Conservation (phyloP, 345 rosid genomes). For the Citropsis articulata region DNA sequence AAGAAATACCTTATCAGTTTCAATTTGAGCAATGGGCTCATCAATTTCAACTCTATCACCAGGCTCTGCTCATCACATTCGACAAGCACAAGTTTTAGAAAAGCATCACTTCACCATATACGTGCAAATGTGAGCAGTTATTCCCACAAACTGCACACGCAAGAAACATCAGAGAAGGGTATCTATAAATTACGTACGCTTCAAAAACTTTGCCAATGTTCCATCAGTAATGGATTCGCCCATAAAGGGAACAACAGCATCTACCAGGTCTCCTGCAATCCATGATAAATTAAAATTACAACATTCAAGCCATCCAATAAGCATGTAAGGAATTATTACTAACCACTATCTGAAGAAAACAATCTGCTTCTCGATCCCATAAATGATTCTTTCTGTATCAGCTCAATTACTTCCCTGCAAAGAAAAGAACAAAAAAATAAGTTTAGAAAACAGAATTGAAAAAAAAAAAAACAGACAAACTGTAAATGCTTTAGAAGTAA, state of each 20-base stretch:
- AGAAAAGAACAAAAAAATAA: neutral
- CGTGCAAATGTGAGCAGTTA: neutral
- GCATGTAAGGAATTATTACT: neutral
- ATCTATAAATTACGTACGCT: slow-evolving; percentile 44
- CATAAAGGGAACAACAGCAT: slow-evolving; percentile 83
- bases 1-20: slow-evolving; percentile 82
- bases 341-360: slow-evolving; percentile 36
- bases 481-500: neutral
- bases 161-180: neutral
- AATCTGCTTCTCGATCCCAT: slow-evolving; percentile 15
- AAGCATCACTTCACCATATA: neutral
- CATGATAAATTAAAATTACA: neutral
- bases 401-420: slow-evolving; percentile 20
- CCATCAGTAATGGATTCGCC: slow-evolving; percentile 92
- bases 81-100: slow-evolving; percentile 13
- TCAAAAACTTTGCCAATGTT: slow-evolving; percentile 63
- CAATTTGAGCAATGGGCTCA: slow-evolving; percentile 93
- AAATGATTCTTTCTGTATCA: slow-evolving; percentile 13
- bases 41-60: slow-evolving; percentile 89
- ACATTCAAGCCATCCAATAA: neutral
- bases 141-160: neutral
- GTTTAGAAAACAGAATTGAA: neutral
- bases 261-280: slow-evolving; percentile 54
- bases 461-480: neutral
- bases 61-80: slow-evolving; percentile 54